phyloP scores from a whole-genome alignment of 1,284 basidiomycete genomes.

The Ustilago curta region DNA sequence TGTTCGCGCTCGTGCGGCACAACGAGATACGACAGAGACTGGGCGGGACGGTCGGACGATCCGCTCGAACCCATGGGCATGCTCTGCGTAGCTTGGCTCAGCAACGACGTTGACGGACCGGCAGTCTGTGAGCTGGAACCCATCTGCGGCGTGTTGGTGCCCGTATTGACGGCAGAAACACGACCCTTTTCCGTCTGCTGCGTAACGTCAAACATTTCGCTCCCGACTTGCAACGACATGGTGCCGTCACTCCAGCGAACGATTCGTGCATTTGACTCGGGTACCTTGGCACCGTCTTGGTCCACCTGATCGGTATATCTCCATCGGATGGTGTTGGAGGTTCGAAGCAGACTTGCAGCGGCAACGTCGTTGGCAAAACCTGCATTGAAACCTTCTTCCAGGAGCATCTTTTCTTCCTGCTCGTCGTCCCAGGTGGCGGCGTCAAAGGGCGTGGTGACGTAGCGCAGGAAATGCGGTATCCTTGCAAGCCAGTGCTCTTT shows the following conservation, averaged over 20 bases:
- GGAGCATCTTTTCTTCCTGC: constrained; percentile 53
- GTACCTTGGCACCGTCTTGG: constrained; percentile 76
- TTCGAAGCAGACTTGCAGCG: constrained; percentile 73
- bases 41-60: constrained; percentile 43
- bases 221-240: constrained; percentile 85
- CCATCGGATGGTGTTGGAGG: constrained; percentile 91
- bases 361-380: constrained; percentile 68
- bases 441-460: constrained; percentile 57
- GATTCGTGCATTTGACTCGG: constrained; percentile 86
- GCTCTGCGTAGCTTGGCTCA: constrained; percentile 45
- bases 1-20: constrained; percentile 87
- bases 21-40: constrained; percentile 79
- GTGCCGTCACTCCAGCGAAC: constrained; percentile 92
- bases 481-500: constrained; percentile 64
- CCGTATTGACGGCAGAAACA: constrained; percentile 41
- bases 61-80: constrained; percentile 53
- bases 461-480: constrained; percentile 67
- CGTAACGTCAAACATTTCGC: constrained; percentile 84
- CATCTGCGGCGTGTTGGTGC: constrained; percentile 47
- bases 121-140: constrained; percentile 26
- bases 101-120: constrained; percentile 35
- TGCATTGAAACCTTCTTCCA: constrained; percentile 72
- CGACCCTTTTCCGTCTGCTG: constrained; percentile 54
- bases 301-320: constrained; percentile 79
- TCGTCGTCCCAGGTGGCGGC: constrained; percentile 57